These are phyloP conservation scores for Camellia japonica DNA, from an alignment of 148 eudicot genomes.

Conservation along the genomic window DNA sequence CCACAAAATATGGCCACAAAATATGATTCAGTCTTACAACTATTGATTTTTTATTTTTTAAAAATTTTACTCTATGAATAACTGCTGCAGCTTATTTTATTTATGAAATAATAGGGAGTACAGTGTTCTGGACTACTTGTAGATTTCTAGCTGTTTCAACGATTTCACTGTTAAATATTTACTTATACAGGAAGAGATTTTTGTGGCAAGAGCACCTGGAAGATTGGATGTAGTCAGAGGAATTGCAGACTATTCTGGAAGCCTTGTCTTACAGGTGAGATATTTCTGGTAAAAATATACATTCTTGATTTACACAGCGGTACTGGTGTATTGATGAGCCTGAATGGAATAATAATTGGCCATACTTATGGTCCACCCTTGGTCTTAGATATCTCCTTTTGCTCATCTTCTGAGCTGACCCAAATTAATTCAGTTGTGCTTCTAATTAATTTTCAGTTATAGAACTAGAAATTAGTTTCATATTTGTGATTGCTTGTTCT, in stretches of 20 bases:
- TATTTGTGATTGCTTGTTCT: too few species aligned
- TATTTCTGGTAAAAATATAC: background rate
- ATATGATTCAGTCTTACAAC: background rate
- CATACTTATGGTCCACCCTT: too few species aligned
- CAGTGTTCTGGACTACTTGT: background rate
- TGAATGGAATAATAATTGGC: too few species aligned
- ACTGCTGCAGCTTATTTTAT: background rate
- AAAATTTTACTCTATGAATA: background rate
- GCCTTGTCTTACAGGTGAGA: conserved; percentile 93
- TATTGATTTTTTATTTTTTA: background rate
- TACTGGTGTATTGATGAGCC: too few species aligned
- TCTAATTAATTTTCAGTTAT: too few species aligned
- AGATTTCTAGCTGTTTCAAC: background rate
- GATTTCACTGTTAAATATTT: background rate
- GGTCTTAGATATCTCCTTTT: too few species aligned
- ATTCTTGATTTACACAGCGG: background rate
- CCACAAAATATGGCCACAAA: background rate
- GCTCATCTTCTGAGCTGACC: too few species aligned
- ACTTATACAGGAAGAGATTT: conserved; percentile 70
- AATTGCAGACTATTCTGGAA: conserved; percentile 96
- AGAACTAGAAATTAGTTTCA: too few species aligned
- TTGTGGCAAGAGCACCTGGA: conserved; percentile 98
- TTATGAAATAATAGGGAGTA: background rate
- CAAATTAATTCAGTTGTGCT: too few species aligned
- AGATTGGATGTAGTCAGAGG: conserved; percentile 98